phyloP scores from a whole-genome alignment of 768 basidiomycete genomes.

The Naganishia onofrii region DNA sequence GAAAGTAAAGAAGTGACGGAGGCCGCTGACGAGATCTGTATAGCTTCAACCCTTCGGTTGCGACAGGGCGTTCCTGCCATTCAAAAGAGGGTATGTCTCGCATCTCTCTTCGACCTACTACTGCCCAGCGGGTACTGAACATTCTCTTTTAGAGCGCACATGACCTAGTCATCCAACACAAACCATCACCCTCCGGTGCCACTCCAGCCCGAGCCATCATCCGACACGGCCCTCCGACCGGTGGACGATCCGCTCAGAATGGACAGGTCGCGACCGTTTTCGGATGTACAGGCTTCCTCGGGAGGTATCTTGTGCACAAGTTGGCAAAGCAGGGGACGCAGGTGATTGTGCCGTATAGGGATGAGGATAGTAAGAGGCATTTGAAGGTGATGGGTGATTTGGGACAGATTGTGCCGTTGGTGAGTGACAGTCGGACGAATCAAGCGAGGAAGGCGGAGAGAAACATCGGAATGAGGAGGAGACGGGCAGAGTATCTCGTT shows the following conservation, averaged over 20 bases:
- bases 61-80: slow-evolving; percentile 1
- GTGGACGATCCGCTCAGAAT: slow-evolving; percentile 70
- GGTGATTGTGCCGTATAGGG: slow-evolving; percentile 90
- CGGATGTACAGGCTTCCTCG: slow-evolving; percentile 92
- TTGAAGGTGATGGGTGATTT: slow-evolving; percentile 93
- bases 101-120: background rate
- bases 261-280: slow-evolving; percentile 95
- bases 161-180: slow-evolving; percentile 44
- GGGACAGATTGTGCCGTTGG: slow-evolving; percentile 93
- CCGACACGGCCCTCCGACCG: slow-evolving; percentile 64
- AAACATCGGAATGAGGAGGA: background rate
- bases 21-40: background rate
- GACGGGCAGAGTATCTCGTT: background rate
- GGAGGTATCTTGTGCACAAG: slow-evolving; percentile 88
- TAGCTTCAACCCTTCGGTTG: slow-evolving; percentile 12
- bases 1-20: background rate
- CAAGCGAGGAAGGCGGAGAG: background rate
- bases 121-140: background rate
- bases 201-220: slow-evolving; percentile 59
- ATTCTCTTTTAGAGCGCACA: slow-evolving; percentile 41
- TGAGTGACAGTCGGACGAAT: slow-evolving; percentile 51
- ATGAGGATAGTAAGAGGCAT: slow-evolving; percentile 85
- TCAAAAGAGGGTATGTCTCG: slow-evolving; percentile 16
- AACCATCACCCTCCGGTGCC: slow-evolving; percentile 30
- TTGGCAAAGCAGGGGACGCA: slow-evolving; percentile 79